Base-by-base conservation (phyloP, 345 rosid species). In the Populus pruinosa region DNA sequence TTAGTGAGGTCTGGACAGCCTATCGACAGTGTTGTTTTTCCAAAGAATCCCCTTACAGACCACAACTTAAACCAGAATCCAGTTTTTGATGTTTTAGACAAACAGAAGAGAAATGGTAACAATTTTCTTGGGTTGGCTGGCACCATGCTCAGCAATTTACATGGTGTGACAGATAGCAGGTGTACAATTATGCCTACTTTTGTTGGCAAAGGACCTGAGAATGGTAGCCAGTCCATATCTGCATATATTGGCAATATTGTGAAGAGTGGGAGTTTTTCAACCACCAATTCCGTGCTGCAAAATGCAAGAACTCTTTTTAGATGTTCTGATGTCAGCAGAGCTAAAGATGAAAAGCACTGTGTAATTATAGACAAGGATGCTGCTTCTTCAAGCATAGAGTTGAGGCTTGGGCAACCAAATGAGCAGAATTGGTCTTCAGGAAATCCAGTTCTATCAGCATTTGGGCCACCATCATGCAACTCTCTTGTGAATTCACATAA, bases 391-490 rank as follows among this genome's bases (percentile, higher is more conserved):
- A 84, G 82, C 47, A 65, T 87, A 41, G 90, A 87, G 85, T 75
- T 89, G 80, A 86, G 83, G 84, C 89, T 86, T 78, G 90, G 89
- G 63, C 89, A 86, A 75, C 89, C 92, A 72, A 80, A 76, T 82
- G 84, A 89, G 66, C 84, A 79, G 21, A 78, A 59, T 80, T 81
- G 23, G 47, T 8, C 77, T 78, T 29, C 73, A 47, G 85, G 87
- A 80, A 81, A 71, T 71, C 80, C 75, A 68, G 77, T 64, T 72
- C 67, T 76, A 69, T 75, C 84, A 39, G 69, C 77, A 41, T 6
- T 53, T 21, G 78, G 78, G 70, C 77, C 84, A 23, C 77, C 49
- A 59, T 71, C 39, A 68, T 71, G 73, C 36, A 82, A 79, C 64
- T 55, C 71, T 9, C 21, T 41, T 65, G 71, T 56, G 61, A 67